These are phyloP conservation scores for Penstemon davidsonii DNA, from an alignment of 257 asterid species.

Conservation along the genomic window DNA sequence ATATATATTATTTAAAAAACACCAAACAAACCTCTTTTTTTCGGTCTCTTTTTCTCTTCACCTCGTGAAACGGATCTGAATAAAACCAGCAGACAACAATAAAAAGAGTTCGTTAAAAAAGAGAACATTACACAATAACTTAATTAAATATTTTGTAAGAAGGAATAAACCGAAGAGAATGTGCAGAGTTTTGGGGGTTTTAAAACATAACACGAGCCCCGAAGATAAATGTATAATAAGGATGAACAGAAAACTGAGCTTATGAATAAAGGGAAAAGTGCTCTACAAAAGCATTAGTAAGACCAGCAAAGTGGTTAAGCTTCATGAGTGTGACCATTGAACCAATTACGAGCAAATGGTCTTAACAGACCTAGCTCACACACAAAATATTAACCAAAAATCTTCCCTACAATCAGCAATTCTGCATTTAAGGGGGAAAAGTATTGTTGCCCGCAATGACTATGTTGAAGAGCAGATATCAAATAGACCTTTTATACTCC, in stretches of 20 bases:
- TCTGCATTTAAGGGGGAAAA: not conserved
- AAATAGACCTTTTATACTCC: not conserved
- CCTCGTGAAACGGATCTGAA: slow-evolving; percentile 96
- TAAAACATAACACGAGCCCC: not conserved
- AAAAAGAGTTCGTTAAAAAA: not conserved
- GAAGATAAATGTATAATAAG: not conserved
- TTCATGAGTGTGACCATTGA: slow-evolving; percentile 5
- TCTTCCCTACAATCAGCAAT: not conserved
- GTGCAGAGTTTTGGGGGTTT: not conserved
- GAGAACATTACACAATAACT: not conserved
- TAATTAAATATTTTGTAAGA: no score
- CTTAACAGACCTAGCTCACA: not conserved
- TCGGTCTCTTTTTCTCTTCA: slow-evolving; percentile 82
- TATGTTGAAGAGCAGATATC: not conserved
- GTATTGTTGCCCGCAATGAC: slow-evolving; percentile 9
- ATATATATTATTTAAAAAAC: not conserved
- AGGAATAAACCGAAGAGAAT: not conserved
- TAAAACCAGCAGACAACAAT: slow-evolving; percentile 12
- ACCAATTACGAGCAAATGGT: not conserved
- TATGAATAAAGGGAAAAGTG: slow-evolving; percentile 1
- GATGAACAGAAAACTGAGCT: not conserved
- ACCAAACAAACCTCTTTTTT: slow-evolving; percentile 67
- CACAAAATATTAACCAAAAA: not conserved
- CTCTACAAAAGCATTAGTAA: slow-evolving; percentile 6
- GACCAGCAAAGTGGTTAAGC: not conserved